Evolutionary conservation across 1,139 yeast genomes (phyloP).

Genomic region (Kurtzmaniella quercitrusa): DNA sequence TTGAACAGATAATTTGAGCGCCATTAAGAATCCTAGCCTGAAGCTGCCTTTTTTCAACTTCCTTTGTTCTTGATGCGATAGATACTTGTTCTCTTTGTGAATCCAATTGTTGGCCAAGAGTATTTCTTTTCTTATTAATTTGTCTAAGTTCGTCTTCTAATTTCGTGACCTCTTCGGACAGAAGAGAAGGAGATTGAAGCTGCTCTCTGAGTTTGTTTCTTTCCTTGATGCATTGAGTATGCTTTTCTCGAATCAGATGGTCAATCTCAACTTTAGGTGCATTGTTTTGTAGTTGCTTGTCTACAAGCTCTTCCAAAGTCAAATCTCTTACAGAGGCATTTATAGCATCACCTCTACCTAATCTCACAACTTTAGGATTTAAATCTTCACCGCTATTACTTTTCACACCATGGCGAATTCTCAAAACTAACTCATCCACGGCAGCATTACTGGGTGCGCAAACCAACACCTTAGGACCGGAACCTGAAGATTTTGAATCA

Average conservation of each 20-base stretch:
- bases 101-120: slow-evolving; percentile 70
- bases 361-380: slow-evolving; percentile 73
- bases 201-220: slow-evolving; percentile 46
- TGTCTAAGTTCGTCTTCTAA: slow-evolving; percentile 50
- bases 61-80: slow-evolving; percentile 68
- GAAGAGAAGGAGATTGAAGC: slow-evolving; percentile 28
- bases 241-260: slow-evolving; percentile 48
- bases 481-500: slow-evolving; percentile 6
- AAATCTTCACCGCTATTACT: slow-evolving; percentile 54
- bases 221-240: slow-evolving; percentile 47
- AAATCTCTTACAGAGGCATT: slow-evolving; percentile 78
- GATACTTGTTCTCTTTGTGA: slow-evolving; percentile 71
- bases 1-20: slow-evolving; percentile 90
- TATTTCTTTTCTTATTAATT: slow-evolving; percentile 58
- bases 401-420: slow-evolving; percentile 71
- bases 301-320: slow-evolving; percentile 85
- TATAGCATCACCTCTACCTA: slow-evolving; percentile 88
- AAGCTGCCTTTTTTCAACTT: slow-evolving; percentile 68
- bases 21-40: slow-evolving; percentile 69
- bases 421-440: slow-evolving; percentile 90
- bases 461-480: slow-evolving; percentile 52
- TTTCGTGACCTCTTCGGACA: slow-evolving; percentile 37
- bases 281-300: slow-evolving; percentile 51
- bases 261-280: slow-evolving; percentile 34
- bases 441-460: slow-evolving; percentile 99